Percentiles rank a stretch among this genome's conserved stretches.
Evolutionary conservation across 83 land plant species (phyloP).

Genomic region (Isoetes engelmannii): DNA sequence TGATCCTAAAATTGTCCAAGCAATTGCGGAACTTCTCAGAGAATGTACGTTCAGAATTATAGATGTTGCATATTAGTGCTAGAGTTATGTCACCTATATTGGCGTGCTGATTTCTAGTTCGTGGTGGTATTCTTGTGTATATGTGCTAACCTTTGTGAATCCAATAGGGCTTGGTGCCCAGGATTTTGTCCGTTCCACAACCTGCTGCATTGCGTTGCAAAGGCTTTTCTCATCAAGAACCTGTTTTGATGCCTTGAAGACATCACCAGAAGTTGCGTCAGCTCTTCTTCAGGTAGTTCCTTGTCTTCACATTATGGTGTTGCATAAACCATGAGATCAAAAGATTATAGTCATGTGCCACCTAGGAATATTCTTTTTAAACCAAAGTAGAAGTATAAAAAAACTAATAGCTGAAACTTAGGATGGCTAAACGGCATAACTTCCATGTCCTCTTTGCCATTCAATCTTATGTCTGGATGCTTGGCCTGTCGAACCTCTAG

Average conservation of each 20-base stretch:
- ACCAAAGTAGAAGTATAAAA: too few relatives aligned
- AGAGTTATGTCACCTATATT: background rate
- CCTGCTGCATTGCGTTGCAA: slow-evolving; percentile 39
- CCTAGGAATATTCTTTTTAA: too few relatives aligned
- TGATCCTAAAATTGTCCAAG: slow-evolving; percentile 33
- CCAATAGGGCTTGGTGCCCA: background rate
- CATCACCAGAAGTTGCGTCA: slow-evolving; percentile 29
- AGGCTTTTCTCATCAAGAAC: slow-evolving; percentile 37
- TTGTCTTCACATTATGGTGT: background rate
- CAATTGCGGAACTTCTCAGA: slow-evolving; percentile 26
- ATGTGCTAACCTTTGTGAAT: background rate
- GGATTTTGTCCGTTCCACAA: slow-evolving; percentile 29
- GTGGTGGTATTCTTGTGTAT: too few relatives aligned
- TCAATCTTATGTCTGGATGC: too few relatives aligned
- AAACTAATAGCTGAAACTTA: too few relatives aligned
- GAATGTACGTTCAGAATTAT: slow-evolving; percentile 8
- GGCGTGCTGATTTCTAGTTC: too few relatives aligned
- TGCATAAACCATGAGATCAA: background rate
- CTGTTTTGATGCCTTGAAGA: slow-evolving; percentile 39
- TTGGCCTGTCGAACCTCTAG: too few relatives aligned
- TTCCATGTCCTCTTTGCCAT: too few relatives aligned
- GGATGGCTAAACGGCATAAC: too few relatives aligned
- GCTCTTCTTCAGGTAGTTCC: slow-evolving; percentile 32
- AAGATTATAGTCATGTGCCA: too few relatives aligned
- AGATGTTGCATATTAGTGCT: background rate